Evolutionary conservation across 306 rosid species (phyloP).

Genomic region (Begonia fuchsioides): DNA sequence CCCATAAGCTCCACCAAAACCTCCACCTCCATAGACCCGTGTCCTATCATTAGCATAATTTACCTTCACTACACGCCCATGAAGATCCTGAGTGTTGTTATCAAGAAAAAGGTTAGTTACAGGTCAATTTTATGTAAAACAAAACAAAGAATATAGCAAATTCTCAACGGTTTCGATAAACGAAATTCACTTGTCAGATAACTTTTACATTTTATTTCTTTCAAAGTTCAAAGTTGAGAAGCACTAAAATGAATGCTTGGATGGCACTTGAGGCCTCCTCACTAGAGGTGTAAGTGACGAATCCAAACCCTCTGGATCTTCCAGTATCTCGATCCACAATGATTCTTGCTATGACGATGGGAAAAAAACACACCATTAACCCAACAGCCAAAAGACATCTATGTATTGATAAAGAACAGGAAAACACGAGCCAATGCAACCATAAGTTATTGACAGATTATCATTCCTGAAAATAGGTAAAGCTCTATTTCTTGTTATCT

Average conservation of each 20-base stretch:
- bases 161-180: neutral
- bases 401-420: too few species aligned
- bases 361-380: too few species aligned
- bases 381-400: too few species aligned
- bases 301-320: constrained; percentile 87
- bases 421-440: neutral
- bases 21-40: constrained; percentile 24
- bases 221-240: too few species aligned
- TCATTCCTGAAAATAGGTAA: neutral
- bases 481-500: neutral
- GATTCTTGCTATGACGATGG: constrained; percentile 37
- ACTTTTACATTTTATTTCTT: too few species aligned
- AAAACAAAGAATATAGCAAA: too few species aligned
- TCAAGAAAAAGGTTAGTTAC: too few species aligned
- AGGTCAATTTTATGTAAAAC: neutral
- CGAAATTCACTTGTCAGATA: too few species aligned
- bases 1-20: constrained; percentile 15
- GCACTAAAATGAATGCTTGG: constrained; percentile 47
- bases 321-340: constrained; percentile 73
- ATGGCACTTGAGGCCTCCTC: constrained; percentile 92
- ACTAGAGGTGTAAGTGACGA: constrained; percentile 45
- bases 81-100: constrained; percentile 55
- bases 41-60: constrained; percentile 70
- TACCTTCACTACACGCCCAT: constrained; percentile 69
- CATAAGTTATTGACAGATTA: too few species aligned